Conservation (phyloP, 306 rosid species). For the Cotoneaster glaucophyllus region DNA sequence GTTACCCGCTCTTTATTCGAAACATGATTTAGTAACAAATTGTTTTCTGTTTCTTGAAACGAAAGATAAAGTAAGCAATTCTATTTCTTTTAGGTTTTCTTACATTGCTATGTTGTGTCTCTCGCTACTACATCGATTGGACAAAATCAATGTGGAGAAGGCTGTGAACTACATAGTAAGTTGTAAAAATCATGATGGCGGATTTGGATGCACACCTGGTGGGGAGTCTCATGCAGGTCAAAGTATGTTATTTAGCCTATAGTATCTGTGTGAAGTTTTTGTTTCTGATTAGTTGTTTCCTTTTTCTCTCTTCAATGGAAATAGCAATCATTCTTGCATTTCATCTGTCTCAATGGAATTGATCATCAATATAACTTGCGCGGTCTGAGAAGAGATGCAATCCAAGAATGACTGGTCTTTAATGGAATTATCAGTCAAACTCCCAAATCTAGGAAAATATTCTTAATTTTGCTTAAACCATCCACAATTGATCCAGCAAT, state of each 20-base stretch:
- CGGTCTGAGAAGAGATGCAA: background rate
- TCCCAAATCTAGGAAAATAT: background rate
- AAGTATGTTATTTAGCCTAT: slow-evolving; percentile 40
- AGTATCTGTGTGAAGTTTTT: background rate
- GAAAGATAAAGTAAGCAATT: background rate
- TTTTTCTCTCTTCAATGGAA: background rate
- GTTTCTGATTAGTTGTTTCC: background rate
- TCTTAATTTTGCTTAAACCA: background rate
- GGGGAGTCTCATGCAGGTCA: slow-evolving; percentile 93
- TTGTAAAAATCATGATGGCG: slow-evolving; percentile 91
- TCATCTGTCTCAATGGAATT: background rate
- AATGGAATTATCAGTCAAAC: background rate
- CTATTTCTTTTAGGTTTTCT: slow-evolving; percentile 51
- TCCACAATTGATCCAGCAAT: background rate
- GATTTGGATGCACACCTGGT: slow-evolving; percentile 88
- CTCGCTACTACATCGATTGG: slow-evolving; percentile 46
- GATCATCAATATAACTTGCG: background rate
- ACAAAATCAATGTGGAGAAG: slow-evolving; percentile 73
- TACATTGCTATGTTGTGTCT: slow-evolving; percentile 67
- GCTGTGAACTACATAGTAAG: slow-evolving; percentile 70
- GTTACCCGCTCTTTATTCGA: background rate
- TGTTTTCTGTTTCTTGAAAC: background rate
- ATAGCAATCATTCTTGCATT: background rate
- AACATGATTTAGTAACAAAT: background rate
- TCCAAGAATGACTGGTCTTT: background rate